Evolutionary conservation across 2,329 filamentous ascomycete species (phyloP).

Genomic region (Fusarium goolgardi): DNA sequence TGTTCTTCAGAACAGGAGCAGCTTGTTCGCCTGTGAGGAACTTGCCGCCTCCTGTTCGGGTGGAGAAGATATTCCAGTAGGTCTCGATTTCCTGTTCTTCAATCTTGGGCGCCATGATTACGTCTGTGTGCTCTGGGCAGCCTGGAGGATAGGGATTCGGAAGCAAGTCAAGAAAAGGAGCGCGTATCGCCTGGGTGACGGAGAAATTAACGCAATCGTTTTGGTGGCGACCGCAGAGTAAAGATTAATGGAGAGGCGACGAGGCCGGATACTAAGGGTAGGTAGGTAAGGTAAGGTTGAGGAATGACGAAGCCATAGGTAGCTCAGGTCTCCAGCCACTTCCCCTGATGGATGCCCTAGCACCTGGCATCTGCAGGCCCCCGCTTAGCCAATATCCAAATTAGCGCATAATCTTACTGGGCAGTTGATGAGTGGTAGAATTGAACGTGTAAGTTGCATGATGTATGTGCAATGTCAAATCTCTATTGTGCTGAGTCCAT

Average conservation of each 20-base stretch:
- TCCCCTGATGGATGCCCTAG: constrained; percentile 39
- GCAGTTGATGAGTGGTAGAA: constrained; percentile 2
- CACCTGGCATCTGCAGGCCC: constrained; percentile 27
- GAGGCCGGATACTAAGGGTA: constrained; percentile 12
- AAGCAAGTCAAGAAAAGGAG: background rate
- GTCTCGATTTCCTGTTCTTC: constrained; percentile 72
- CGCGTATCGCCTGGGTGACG: background rate
- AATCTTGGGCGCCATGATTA: constrained; percentile 69
- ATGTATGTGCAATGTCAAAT: background rate
- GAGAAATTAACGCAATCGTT: constrained; percentile 22
- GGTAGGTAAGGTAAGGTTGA: constrained; percentile 17
- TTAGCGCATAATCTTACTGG: constrained; percentile 43
- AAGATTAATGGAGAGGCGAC: constrained; percentile 26
- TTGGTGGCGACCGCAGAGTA: constrained; percentile 30
- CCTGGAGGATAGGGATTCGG: background rate
- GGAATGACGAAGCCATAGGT: constrained; percentile 47
- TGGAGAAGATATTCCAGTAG: constrained; percentile 73
- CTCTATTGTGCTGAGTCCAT: background rate
- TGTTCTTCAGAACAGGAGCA: constrained; percentile 72
- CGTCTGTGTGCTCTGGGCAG: constrained; percentile 26
- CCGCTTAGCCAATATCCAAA: constrained; percentile 45
- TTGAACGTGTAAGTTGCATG: constrained; percentile 4
- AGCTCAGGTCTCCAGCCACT: constrained; percentile 44
- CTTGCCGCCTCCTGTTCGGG: constrained; percentile 69
- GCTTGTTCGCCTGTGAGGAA: constrained; percentile 71